A percentile compares a stretch with the other conserved stretches of the same genome.
phyloP scores from a whole-genome alignment of 768 basidiomycete genomes.

The Tylopilus subfusipes region DNA sequence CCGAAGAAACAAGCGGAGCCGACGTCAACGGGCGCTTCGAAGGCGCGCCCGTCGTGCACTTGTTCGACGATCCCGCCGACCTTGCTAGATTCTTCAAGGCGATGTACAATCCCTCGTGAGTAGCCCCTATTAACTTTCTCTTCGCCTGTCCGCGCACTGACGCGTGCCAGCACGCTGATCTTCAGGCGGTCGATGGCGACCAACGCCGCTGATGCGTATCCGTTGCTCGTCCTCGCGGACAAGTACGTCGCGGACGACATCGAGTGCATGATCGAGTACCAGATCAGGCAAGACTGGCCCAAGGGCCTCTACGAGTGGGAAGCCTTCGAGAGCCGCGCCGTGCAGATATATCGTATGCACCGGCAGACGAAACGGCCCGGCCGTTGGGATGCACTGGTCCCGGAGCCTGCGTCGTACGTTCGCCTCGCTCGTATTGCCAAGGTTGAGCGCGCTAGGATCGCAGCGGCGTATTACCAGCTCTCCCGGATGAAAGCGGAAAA shows the following conservation, averaged over 20 bases:
- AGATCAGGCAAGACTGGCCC: not conserved
- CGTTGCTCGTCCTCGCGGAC: not conserved
- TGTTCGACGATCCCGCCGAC: not conserved
- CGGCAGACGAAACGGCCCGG: not conserved
- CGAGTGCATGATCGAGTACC: constrained; percentile 2
- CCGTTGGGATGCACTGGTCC: not conserved
- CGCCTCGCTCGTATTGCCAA: not conserved
- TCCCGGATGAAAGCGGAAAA: not conserved
- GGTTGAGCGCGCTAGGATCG: not conserved
- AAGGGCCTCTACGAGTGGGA: not conserved
- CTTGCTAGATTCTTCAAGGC: not conserved
- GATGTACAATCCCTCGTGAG: not conserved
- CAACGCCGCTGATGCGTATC: not conserved
- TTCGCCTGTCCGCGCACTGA: not conserved
- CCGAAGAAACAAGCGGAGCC: not conserved
- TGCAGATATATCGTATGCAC: not conserved
- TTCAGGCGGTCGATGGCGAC: not conserved
- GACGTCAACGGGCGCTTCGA: not conserved
- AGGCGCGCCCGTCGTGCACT: not conserved
- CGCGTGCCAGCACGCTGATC: not conserved
- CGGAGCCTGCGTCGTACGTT: not conserved
- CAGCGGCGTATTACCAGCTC: not conserved
- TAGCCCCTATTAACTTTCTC: not conserved
- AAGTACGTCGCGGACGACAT: not conserved
- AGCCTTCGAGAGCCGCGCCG: not conserved